Conservation (phyloP, 1,139 yeast genomes). For the Diutina sp. region DNA sequence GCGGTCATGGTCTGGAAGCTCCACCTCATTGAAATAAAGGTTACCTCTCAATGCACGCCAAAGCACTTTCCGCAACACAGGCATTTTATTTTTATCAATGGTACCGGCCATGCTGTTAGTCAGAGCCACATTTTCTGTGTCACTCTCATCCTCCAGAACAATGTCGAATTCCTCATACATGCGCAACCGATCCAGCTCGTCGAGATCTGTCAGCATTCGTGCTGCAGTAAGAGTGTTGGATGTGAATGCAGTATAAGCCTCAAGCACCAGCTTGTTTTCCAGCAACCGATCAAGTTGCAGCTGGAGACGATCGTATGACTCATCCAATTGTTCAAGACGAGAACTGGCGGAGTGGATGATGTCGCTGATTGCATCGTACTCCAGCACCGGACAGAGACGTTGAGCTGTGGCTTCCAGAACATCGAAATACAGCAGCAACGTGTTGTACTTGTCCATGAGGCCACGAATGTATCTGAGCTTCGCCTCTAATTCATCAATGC, state of each 20-base stretch:
- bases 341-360: background rate
- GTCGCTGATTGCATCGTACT: background rate
- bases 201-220: background rate
- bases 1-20: constrained; percentile 39
- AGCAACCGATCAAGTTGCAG: constrained; percentile 13
- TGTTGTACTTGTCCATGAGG: background rate
- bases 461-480: constrained; percentile 10
- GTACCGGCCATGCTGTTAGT: constrained; percentile 27
- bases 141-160: constrained; percentile 17
- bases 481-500: constrained; percentile 21
- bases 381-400: background rate
- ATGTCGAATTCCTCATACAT: constrained; percentile 7
- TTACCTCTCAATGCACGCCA: constrained; percentile 48
- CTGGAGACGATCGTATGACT: constrained; percentile 15
- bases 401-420: background rate
- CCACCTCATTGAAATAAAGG: constrained; percentile 34
- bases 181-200: constrained; percentile 7
- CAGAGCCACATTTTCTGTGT: constrained; percentile 10
- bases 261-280: constrained; percentile 23
- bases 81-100: constrained; percentile 28
- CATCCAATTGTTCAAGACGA: constrained; percentile 16
- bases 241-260: constrained; percentile 19
- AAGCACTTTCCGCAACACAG: constrained; percentile 35
- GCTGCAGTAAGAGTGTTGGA: background rate
- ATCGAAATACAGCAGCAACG: background rate